Evolutionary conservation across 805 yeast genomes (phyloP), one percentile per base, ranked within the genome.

Genomic region (Zygosaccharomyces gambellarensis): DNA sequence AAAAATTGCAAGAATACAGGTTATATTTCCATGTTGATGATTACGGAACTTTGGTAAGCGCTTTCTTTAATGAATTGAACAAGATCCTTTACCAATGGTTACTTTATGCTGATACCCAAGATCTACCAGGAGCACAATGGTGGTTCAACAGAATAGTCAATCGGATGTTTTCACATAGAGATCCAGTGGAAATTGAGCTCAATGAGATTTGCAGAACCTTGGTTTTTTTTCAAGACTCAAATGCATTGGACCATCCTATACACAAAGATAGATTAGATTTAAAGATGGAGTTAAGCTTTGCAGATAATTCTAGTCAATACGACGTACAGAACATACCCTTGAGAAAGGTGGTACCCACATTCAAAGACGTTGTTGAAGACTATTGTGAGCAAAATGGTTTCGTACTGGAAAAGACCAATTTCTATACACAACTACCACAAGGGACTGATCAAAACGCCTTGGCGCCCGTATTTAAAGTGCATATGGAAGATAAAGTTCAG

Each of bases 341-440:
- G 9, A 69, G 70, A 34, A 71, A 69, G 39, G 64, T 80, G 1
- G 56, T 66, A 28, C 70, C 76, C 3, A 71, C 86, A 0, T 82
- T 83, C 60, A 81, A 75, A 53, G 88, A 86, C 46, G 82, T 88
- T 17, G 78, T 87, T 2, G 80, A 76, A 46, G 79, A 79, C 2
- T 78, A 71, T 58, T 88, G 96, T 57, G 60, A 71, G 23, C 65
- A 69, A 2, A 65, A 79, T 43, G 77, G 78, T 32, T 69, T 82
- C 22, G n/a, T 54, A 5, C 40, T 65, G 25, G 46, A 48, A 14
- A 64, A 62, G 43, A 3, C 36, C 1, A 52, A 52, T 36, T 46
- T 42, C 28, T 60, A 43, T 32, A 49, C 63, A 1, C 54, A 54
- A 22, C 31, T 63, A 12, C 52, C 57, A 65, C 28, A 61, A 53